phyloP scores from a whole-genome alignment of 164 flowering plant genomes.

The Nelumbo lutea region DNA sequence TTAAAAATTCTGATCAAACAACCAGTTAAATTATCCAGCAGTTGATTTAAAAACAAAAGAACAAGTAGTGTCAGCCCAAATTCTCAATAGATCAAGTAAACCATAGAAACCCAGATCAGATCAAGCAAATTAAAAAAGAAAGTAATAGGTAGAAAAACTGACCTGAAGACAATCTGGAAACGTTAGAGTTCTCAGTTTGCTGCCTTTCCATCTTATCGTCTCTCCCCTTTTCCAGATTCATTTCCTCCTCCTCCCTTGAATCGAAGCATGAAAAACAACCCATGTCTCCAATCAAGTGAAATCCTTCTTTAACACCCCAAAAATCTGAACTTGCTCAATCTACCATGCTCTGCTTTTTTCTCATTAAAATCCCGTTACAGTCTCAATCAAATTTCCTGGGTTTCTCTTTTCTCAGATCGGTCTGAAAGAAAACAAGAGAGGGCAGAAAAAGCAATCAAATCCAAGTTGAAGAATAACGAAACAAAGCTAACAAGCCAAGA shows the following conservation, averaged over 20 bases:
- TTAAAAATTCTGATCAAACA: background rate
- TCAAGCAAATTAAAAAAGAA: background rate
- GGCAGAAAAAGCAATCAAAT: background rate
- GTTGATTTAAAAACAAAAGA: background rate
- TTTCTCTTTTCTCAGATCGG: slow-evolving; percentile 1
- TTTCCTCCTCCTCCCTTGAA: slow-evolving; percentile 29
- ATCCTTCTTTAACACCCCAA: slow-evolving; percentile 2
- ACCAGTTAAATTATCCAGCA: background rate
- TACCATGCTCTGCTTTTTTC: slow-evolving; percentile 4
- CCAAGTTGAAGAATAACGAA: background rate
- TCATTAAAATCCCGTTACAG: slow-evolving; percentile 2
- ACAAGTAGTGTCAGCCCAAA: background rate
- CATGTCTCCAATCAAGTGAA: slow-evolving; percentile 21
- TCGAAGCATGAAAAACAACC: slow-evolving; percentile 40
- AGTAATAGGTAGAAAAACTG: slow-evolving; percentile 5
- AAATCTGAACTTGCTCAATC: slow-evolving; percentile 6
- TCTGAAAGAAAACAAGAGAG: background rate
- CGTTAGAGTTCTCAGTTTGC: slow-evolving; percentile 18
- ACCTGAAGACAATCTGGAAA: slow-evolving; percentile 32
- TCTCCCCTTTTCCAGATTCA: slow-evolving; percentile 17
- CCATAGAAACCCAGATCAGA: slow-evolving; percentile 10
- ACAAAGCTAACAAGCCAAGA: background rate
- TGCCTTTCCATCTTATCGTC: slow-evolving; percentile 17
- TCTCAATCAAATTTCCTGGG: background rate
- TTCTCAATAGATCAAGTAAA: background rate